Percentiles rank a stretch among this genome's conserved stretches.
Conservation (phyloP, 495 filamentous ascomycete genomes). For the Penicillium angulare region DNA sequence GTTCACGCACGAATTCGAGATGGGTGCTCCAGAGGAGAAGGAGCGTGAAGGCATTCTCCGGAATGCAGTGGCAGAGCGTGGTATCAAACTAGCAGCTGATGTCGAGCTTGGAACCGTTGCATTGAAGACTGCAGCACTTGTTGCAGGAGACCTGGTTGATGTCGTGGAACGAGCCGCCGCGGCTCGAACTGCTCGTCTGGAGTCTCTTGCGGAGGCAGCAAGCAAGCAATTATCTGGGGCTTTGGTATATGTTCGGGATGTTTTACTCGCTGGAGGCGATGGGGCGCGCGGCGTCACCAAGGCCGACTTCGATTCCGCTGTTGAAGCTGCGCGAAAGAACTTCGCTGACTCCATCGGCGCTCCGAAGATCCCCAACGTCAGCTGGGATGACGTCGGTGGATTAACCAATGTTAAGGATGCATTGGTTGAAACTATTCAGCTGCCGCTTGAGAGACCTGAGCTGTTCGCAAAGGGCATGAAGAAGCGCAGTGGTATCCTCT, state of each 20-base stretch:
- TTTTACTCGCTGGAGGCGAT: slow-evolving; percentile 86
- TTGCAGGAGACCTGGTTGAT: slow-evolving; percentile 90
- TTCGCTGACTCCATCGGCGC: slow-evolving; percentile 97
- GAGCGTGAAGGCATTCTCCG: slow-evolving; percentile 85
- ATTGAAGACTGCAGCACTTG: slow-evolving; percentile 91
- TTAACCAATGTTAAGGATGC: slow-evolving; percentile 92
- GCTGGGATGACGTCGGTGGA: slow-evolving; percentile 95
- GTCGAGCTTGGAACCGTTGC: slow-evolving; percentile 82
- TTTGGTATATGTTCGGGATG: slow-evolving; percentile 67
- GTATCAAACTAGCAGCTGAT: slow-evolving; percentile 69
- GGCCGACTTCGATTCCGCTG: slow-evolving; percentile 82
- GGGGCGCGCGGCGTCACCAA: slow-evolving; percentile 75
- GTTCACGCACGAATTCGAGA: slow-evolving; percentile 95
- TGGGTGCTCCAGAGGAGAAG: slow-evolving; percentile 87
- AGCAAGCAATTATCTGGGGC: slow-evolving; percentile 34
- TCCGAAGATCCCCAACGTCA: slow-evolving; percentile 96
- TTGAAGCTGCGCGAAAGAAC: slow-evolving; percentile 93
- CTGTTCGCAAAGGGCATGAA: slow-evolving; percentile 98
- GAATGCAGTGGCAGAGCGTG: slow-evolving; percentile 70
- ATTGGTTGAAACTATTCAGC: slow-evolving; percentile 92
- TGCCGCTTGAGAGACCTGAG: slow-evolving; percentile 89
- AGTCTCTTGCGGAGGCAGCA: slow-evolving; percentile 56
- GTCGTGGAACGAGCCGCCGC: slow-evolving; percentile 87
- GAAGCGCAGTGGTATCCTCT: slow-evolving; percentile 95
- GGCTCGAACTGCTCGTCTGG: slow-evolving; percentile 69